These are phyloP conservation scores for Fusarium sp. DNA, from an alignment of 2,329 filamentous ascomycete genomes.

Conservation along the genomic window DNA sequence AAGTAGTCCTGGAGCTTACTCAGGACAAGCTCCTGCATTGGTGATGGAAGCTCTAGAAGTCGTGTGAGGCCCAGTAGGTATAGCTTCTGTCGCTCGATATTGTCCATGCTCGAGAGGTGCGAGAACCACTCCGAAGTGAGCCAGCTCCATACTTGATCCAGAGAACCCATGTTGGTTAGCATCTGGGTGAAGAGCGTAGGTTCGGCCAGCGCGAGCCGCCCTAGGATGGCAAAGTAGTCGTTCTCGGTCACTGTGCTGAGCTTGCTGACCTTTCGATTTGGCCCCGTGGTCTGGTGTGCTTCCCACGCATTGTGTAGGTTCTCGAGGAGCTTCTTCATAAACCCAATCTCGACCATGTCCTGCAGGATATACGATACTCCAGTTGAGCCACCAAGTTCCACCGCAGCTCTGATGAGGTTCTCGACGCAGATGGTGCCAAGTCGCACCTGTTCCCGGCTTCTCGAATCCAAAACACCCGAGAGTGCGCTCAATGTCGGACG, in stretches of 20 bases:
- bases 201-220: conserved; percentile 76
- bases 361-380: conserved; percentile 70
- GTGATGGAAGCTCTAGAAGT: conserved; percentile 69
- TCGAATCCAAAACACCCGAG: conserved; percentile 58
- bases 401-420: conserved; percentile 68
- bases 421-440: conserved; percentile 69
- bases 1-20: conserved; percentile 74
- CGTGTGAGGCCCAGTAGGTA: conserved; percentile 76
- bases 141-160: conserved; percentile 66
- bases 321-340: conserved; percentile 69
- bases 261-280: conserved; percentile 71
- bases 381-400: conserved; percentile 65
- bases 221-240: conserved; percentile 84
- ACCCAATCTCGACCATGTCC: conserved; percentile 69
- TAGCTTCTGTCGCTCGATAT: conserved; percentile 72
- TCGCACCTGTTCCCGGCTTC: conserved; percentile 65
- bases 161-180: conserved; percentile 56
- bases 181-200: conserved; percentile 71
- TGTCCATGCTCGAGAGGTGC: conserved; percentile 71
- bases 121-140: conserved; percentile 70
- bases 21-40: conserved; percentile 65
- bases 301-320: conserved; percentile 73
- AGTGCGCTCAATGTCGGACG: conserved; percentile 59
- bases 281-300: conserved; percentile 82
- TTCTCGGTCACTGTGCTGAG: conserved; percentile 80